Percentiles rank a stretch among this genome's conserved stretches.
These are phyloP conservation scores for Suhomyces yuchorum DNA, from an alignment of 1,139 yeast species.

Conservation along the genomic window DNA sequence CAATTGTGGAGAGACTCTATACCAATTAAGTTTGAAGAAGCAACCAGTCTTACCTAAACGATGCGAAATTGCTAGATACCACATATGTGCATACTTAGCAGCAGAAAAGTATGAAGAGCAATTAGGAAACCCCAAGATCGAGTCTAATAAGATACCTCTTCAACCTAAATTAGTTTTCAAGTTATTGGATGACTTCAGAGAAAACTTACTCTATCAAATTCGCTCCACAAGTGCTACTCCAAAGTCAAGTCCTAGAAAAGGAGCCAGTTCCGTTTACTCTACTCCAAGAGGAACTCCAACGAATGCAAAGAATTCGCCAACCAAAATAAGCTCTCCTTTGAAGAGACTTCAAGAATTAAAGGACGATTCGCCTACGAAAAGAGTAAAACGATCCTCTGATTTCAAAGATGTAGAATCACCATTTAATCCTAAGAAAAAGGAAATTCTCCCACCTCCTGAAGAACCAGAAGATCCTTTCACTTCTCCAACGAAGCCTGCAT, in stretches of 20 bases:
- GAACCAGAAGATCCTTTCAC: not conserved
- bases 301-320: conserved; percentile 13
- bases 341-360: conserved; percentile 29
- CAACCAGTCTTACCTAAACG: conserved; percentile 48
- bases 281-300: conserved; percentile 16
- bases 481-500: conserved; percentile 9
- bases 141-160: conserved; percentile 54
- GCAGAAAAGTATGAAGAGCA: conserved; percentile 50
- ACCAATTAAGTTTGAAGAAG: conserved; percentile 54
- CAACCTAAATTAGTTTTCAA: conserved; percentile 50
- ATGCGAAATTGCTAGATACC: conserved; percentile 65
- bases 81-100: conserved; percentile 64
- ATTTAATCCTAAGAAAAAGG: conserved; percentile 29
- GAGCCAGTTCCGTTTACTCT: conserved; percentile 6
- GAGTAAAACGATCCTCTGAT: conserved; percentile 1
- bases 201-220: conserved; percentile 28
- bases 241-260: conserved; percentile 19
- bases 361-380: conserved; percentile 17
- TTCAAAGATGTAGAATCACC: conserved; percentile 33
- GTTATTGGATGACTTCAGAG: conserved; percentile 49
- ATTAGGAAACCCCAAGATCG: conserved; percentile 50
- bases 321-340: conserved; percentile 29
- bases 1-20: conserved; percentile 51
- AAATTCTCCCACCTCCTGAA: conserved; percentile 4
- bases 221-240: conserved; percentile 39